Evolutionary conservation across 2,329 filamentous ascomycete species (phyloP).

Genomic region (Fusarium sterilihyphosum): DNA sequence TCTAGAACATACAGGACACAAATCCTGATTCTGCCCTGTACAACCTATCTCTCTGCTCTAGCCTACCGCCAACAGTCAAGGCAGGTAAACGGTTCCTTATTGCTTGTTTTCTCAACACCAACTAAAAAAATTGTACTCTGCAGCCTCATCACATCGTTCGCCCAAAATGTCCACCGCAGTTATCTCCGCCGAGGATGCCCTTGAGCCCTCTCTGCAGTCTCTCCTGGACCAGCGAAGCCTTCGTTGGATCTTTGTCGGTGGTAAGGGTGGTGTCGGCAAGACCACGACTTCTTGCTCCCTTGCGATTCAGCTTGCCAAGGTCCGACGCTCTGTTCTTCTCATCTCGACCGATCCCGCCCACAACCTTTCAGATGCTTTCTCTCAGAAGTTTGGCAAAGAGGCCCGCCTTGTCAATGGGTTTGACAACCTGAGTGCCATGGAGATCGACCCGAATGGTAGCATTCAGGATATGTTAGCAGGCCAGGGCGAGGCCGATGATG

Average conservation of each 20-base stretch:
- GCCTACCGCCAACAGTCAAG: not conserved
- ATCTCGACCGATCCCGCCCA: slow-evolving; percentile 99
- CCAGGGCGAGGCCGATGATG: slow-evolving; percentile 72
- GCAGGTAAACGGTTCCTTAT: not conserved
- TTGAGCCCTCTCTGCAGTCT: slow-evolving; percentile 93
- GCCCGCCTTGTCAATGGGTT: slow-evolving; percentile 92
- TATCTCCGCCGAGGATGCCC: slow-evolving; percentile 69
- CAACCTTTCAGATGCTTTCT: slow-evolving; percentile 97
- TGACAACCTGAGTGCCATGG: slow-evolving; percentile 95
- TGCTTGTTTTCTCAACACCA: not conserved
- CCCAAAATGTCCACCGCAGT: slow-evolving; percentile 53
- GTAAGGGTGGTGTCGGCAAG: slow-evolving; percentile 98
- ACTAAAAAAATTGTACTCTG: not conserved
- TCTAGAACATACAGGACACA: slow-evolving; percentile 39
- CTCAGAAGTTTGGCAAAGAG: slow-evolving; percentile 99
- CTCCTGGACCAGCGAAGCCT: slow-evolving; percentile 95
- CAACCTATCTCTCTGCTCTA: not conserved
- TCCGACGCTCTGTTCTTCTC: slow-evolving; percentile 93
- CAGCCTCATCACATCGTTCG: not conserved
- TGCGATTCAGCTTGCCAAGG: slow-evolving; percentile 95
- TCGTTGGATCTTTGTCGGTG: slow-evolving; percentile 98
- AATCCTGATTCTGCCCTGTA: slow-evolving; percentile 23
- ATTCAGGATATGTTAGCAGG: slow-evolving; percentile 93
- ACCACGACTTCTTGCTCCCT: slow-evolving; percentile 99
- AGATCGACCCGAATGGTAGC: slow-evolving; percentile 97